phyloP scores from a whole-genome alignment of 2,329 filamentous ascomycete genomes.

The Botrytis galanthina region DNA sequence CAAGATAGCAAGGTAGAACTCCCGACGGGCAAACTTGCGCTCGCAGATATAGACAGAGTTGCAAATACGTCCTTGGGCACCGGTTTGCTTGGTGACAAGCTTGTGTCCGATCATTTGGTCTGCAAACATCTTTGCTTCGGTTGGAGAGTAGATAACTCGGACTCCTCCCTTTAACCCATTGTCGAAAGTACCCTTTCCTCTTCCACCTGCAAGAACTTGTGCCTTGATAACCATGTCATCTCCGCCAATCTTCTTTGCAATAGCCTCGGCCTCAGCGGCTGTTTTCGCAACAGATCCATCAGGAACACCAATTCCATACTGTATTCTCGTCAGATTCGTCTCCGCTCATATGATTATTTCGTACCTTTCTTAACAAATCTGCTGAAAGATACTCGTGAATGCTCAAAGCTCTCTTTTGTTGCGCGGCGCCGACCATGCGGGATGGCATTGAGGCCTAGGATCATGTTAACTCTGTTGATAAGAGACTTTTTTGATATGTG shows the following conservation, averaged over 20 bases:
- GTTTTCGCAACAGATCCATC: slow-evolving; percentile 82
- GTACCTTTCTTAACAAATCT: slow-evolving; percentile 76
- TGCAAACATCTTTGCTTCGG: slow-evolving; percentile 94
- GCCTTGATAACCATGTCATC: slow-evolving; percentile 99
- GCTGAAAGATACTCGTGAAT: slow-evolving; percentile 99
- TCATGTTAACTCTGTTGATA: slow-evolving; percentile 34
- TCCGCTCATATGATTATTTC: slow-evolving; percentile 23
- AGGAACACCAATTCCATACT: slow-evolving; percentile 95
- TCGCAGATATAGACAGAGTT: slow-evolving; percentile 98
- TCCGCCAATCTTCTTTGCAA: slow-evolving; percentile 86
- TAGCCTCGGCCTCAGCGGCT: slow-evolving; percentile 82
- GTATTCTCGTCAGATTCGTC: slow-evolving; percentile 35
- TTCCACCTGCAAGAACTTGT: slow-evolving; percentile 94
- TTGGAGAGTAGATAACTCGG: slow-evolving; percentile 97
- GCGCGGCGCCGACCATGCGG: slow-evolving; percentile 62
- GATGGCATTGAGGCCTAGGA: slow-evolving; percentile 47
- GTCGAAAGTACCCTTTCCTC: slow-evolving; percentile 97
- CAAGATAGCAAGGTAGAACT: slow-evolving; percentile 98
- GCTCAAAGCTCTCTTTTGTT: slow-evolving; percentile 85
- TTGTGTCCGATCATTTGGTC: slow-evolving; percentile 99
- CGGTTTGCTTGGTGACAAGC: slow-evolving; percentile 99
- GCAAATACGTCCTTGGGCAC: slow-evolving; percentile 88
- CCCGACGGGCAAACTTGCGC: slow-evolving; percentile 97
- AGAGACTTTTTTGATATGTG: slow-evolving; percentile 23
- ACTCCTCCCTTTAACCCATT: slow-evolving; percentile 99